phyloP scores from a whole-genome alignment of 1,139 yeast species.

The Diutina neorugosa region DNA sequence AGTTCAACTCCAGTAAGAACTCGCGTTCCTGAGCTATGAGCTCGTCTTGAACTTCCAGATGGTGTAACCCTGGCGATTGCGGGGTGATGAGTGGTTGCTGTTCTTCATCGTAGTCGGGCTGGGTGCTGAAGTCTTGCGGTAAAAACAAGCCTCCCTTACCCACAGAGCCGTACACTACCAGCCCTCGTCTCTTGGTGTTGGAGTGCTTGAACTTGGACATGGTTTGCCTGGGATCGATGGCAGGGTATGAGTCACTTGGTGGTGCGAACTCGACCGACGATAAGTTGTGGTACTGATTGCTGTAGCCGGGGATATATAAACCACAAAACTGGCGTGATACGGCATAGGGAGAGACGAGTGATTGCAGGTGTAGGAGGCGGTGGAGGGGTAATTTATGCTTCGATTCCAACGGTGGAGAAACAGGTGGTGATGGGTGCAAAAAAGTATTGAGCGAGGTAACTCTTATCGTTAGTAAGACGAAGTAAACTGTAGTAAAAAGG shows the following conservation, averaged over 20 bases:
- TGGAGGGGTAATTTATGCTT: no score
- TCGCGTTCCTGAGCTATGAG: not conserved
- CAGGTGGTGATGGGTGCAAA: no score
- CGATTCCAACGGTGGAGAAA: no score
- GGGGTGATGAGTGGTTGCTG: not conserved
- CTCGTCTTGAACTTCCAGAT: not conserved
- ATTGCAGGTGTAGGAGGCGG: no score
- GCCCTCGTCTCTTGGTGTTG: not conserved
- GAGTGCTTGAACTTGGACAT: slow-evolving; percentile 3
- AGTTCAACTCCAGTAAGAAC: not conserved
- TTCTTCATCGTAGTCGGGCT: not conserved
- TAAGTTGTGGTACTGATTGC: not conserved
- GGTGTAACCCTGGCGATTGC: not conserved
- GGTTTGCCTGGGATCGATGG: not conserved
- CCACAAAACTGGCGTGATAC: not conserved
- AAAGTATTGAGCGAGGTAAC: no score
- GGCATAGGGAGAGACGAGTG: no score
- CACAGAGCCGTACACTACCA: not conserved
- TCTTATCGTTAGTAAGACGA: no score
- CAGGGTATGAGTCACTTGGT: not conserved
- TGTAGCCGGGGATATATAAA: not conserved
- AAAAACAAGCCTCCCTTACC: not conserved
- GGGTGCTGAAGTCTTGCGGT: not conserved
- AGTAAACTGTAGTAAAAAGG: no score
- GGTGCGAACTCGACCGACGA: not conserved